Conservation (phyloP, 2,329 filamentous ascomycete genomes). For the Calonectria naviculata region DNA sequence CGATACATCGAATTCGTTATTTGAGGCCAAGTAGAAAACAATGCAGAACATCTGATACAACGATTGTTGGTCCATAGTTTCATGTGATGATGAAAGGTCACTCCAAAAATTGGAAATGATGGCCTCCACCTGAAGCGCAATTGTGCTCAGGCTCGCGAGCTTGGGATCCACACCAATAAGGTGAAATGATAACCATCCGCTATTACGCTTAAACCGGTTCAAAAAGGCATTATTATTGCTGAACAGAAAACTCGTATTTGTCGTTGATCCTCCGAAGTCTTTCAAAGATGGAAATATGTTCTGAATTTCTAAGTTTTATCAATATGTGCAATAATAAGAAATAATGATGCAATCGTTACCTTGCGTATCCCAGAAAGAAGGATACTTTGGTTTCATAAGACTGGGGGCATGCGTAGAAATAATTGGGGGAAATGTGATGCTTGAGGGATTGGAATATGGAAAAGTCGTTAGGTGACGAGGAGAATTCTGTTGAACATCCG, state of each 20-base stretch:
- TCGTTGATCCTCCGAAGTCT: no score
- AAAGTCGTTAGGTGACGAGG: rapidly evolving
- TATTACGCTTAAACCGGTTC: rapidly evolving
- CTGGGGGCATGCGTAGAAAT: background rate
- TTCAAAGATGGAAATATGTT: background rate
- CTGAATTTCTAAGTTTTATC: background rate
- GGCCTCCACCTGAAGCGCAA: no score
- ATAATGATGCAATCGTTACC: background rate
- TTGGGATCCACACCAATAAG: background rate
- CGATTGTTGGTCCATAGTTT: background rate
- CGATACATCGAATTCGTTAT: background rate
- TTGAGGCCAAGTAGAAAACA: background rate
- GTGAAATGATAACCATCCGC: background rate
- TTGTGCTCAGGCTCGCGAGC: background rate
- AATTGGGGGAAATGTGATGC: no score
- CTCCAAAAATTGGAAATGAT: background rate
- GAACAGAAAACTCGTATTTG: no score
- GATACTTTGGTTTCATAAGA: background rate
- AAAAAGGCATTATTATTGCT: background rate
- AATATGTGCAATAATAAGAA: background rate
- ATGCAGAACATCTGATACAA: background rate
- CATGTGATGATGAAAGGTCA: background rate
- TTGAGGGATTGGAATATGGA: no score
- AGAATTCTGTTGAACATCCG: background rate
- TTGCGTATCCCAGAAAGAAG: background rate